A percentile compares a stretch with the other conserved stretches of the same genome.
Conservation (phyloP, 73 alveolate genomes). For the Paraurostyla sp. region DNA sequence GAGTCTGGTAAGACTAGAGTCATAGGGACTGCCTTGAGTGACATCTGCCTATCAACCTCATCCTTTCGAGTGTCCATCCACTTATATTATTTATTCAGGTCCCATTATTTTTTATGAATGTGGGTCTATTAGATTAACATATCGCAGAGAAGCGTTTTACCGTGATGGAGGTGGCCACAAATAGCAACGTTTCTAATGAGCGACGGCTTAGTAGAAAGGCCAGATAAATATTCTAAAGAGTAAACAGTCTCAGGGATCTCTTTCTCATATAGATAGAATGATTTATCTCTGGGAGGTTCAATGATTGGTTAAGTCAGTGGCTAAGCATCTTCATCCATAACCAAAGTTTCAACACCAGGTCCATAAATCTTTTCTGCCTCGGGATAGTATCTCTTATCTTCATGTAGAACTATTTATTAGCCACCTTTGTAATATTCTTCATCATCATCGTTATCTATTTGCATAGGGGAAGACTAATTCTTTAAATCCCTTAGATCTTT, state of each 20-base stretch:
- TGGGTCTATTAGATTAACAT: slow-evolving; percentile 96
- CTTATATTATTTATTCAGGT: slow-evolving; percentile 84
- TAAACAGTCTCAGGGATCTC: slow-evolving; percentile 93
- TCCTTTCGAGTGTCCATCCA: slow-evolving; percentile 98
- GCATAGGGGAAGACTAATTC: slow-evolving; percentile 67
- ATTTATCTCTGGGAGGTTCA: slow-evolving; percentile 95
- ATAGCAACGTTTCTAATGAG: slow-evolving; percentile 97
- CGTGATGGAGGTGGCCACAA: slow-evolving; percentile 99
- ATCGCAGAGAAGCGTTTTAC: slow-evolving; percentile 98
- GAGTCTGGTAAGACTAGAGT: slow-evolving; percentile 94
- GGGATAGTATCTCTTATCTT: slow-evolving; percentile 98
- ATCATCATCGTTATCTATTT: slow-evolving; percentile 75
- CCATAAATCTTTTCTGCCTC: slow-evolving; percentile 97
- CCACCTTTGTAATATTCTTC: slow-evolving; percentile 63
- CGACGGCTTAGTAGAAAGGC: slow-evolving; percentile 94
- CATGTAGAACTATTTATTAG: slow-evolving; percentile 93
- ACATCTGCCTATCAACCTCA: slow-evolving; percentile 96
- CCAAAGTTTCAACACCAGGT: slow-evolving; percentile 97
- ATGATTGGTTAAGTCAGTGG: slow-evolving; percentile 99
- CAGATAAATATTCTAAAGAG: slow-evolving; percentile 93
- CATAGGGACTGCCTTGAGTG: slow-evolving; percentile 97
- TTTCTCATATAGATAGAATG: slow-evolving; percentile 92
- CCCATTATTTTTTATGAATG: slow-evolving; percentile 84
- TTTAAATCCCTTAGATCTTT: slow-evolving; percentile 67
- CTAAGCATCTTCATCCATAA: slow-evolving; percentile 99